Conservation (phyloP, 257 asterid species). For the Solanum dulcamara region DNA sequence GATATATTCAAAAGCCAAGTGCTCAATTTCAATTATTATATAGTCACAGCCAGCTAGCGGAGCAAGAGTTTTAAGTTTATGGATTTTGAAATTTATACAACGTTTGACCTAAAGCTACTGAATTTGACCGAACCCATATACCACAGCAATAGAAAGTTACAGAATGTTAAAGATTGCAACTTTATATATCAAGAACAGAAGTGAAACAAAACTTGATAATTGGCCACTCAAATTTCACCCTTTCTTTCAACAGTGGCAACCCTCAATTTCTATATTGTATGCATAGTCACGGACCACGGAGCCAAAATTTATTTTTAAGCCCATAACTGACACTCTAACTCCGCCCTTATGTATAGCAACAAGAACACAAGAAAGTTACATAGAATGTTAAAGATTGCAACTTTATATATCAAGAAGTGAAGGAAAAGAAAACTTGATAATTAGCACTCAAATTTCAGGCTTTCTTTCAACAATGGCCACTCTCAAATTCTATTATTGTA, state of each 20-base stretch:
- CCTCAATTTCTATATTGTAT: background rate
- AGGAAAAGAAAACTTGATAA: background rate
- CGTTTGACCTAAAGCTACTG: background rate
- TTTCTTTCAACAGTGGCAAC: background rate
- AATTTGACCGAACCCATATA: background rate
- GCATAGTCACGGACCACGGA: background rate
- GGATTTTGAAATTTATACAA: accelerated
- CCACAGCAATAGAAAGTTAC: background rate
- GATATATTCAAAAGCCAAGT: conserved; percentile 22
- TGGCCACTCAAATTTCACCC: background rate
- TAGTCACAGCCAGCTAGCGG: accelerated
- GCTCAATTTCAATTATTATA: background rate
- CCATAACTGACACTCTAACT: background rate
- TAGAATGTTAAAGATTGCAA: background rate
- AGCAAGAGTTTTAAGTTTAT: background rate
- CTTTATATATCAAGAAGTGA: background rate
- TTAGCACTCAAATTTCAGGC: background rate
- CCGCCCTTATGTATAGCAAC: background rate
- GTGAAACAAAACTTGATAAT: background rate
- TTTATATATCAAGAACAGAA: background rate
- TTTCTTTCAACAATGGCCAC: background rate
- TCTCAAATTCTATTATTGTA: background rate
- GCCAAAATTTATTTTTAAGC: too few relatives aligned
- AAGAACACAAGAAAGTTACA: background rate
- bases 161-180: background rate